phyloP scores from a whole-genome alignment of 495 filamentous ascomycete genomes.

The Xylaria intraflava region DNA sequence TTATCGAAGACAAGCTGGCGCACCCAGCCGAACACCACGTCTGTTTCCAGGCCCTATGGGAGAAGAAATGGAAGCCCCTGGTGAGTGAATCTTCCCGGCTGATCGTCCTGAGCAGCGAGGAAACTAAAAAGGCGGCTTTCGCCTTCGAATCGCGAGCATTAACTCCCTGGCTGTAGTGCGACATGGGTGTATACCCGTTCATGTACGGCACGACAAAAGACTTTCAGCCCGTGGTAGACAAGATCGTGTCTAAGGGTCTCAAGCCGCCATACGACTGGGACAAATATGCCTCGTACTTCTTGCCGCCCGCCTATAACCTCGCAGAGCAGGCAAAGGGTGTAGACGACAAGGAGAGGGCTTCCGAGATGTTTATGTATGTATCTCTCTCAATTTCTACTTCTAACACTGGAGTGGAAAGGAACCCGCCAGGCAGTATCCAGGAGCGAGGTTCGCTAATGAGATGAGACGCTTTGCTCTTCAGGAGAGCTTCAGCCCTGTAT shows the following conservation, averaged over 20 bases:
- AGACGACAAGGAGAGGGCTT: constrained; percentile 38
- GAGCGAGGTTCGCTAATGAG: too few species aligned
- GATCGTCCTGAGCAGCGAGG: background rate
- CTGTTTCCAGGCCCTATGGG: constrained; percentile 63
- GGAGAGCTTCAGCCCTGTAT: constrained; percentile 59
- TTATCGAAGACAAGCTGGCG: constrained; percentile 19
- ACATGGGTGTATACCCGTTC: constrained; percentile 66
- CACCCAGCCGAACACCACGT: constrained; percentile 47
- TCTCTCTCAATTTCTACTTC: background rate
- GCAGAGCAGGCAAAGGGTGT: constrained; percentile 42
- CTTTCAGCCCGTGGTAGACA: constrained; percentile 57
- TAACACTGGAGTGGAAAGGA: background rate
- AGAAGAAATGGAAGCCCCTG: constrained; percentile 65
- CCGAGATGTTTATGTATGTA: constrained; percentile 56
- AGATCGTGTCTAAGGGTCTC: constrained; percentile 27
- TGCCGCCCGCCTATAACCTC: constrained; percentile 51
- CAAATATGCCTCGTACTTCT: constrained; percentile 56
- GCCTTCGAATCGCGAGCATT: background rate
- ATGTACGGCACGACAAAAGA: constrained; percentile 58
- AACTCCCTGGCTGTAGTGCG: constrained; percentile 33
- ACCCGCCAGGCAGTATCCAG: too few species aligned
- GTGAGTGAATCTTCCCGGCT: constrained; percentile 31
- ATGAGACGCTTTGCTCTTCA: background rate
- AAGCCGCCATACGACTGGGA: constrained; percentile 44
- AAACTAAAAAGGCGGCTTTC: background rate